phyloP scores from a whole-genome alignment of 495 filamentous ascomycete genomes.

The Penicillium desertorum region DNA sequence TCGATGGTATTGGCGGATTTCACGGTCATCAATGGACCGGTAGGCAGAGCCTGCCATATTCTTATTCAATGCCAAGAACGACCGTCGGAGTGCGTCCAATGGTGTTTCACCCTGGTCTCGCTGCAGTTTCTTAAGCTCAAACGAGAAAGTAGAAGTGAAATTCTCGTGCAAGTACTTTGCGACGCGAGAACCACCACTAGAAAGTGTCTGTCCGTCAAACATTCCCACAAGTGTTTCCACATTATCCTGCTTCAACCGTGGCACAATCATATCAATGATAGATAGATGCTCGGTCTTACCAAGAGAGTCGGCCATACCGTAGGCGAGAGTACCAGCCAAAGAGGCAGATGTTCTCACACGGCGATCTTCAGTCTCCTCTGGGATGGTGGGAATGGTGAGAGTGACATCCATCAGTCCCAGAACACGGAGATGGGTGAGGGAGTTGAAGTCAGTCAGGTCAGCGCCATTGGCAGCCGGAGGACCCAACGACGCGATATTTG shows the following conservation, averaged over 20 bases:
- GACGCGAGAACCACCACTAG: conserved; percentile 86
- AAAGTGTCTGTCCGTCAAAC: conserved; percentile 88
- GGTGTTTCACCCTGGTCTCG: conserved; percentile 62
- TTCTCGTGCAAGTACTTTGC: conserved; percentile 96
- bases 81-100: conserved; percentile 76
- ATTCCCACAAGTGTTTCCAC: conserved; percentile 87
- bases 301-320: conserved; percentile 97
- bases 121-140: conserved; percentile 69
- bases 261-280: conserved; percentile 96
- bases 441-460: conserved; percentile 89
- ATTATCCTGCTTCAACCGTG: conserved; percentile 86
- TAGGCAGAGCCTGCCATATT: conserved; percentile 86
- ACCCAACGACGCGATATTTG: conserved; percentile 57
- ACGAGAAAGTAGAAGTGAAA: conserved; percentile 77
- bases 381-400: conserved; percentile 84
- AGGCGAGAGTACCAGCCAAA: conserved; percentile 78
- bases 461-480: conserved; percentile 54
- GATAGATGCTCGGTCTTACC: conserved; percentile 92
- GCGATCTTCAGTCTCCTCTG: conserved; percentile 92
- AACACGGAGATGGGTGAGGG: conserved; percentile 79
- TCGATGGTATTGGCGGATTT: conserved; percentile 62
- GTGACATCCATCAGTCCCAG: conserved; percentile 98
- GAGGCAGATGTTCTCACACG: conserved; percentile 95
- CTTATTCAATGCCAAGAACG: conserved; percentile 90
- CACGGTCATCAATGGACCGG: conserved; percentile 70